Conservation (phyloP, 805 yeast genomes). For the Dipodascus albidus region DNA sequence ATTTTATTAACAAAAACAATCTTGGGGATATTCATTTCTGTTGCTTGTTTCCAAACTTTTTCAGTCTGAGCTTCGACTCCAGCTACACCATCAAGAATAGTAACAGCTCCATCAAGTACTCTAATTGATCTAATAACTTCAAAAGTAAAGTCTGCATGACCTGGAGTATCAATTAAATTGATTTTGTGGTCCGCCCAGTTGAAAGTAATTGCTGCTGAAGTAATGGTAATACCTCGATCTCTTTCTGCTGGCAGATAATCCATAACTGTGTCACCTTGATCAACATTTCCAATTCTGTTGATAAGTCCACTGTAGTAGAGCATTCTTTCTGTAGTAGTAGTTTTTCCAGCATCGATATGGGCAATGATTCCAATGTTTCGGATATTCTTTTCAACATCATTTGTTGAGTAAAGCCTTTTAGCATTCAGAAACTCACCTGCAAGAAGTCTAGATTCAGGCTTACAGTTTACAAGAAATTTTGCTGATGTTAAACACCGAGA, state of each 20-base stretch:
- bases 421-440: background rate
- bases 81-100: slow-evolving; percentile 88
- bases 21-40: slow-evolving; percentile 53
- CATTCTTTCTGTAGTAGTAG: slow-evolving; percentile 90
- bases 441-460: background rate
- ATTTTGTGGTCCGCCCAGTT: slow-evolving; percentile 72
- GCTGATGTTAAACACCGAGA: background rate
- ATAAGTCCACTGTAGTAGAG: slow-evolving; percentile 81
- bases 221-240: slow-evolving; percentile 89
- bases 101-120: slow-evolving; percentile 89
- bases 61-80: slow-evolving; percentile 98
- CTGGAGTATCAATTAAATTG: slow-evolving; percentile 93
- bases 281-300: slow-evolving; percentile 75
- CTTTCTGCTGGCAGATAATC: slow-evolving; percentile 87
- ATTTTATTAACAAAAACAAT: slow-evolving; percentile 82
- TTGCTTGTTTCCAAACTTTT: slow-evolving; percentile 89
- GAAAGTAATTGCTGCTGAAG: slow-evolving; percentile 88
- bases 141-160: slow-evolving; percentile 94
- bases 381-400: slow-evolving; percentile 20
- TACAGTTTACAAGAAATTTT: background rate
- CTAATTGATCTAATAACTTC: slow-evolving; percentile 85
- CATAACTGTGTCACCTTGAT: slow-evolving; percentile 92
- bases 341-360: slow-evolving; percentile 74
- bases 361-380: slow-evolving; percentile 95
- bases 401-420: background rate